phyloP scores from a whole-genome alignment of 2,329 filamentous ascomycete genomes.

The Exophiala xenobiotica region DNA sequence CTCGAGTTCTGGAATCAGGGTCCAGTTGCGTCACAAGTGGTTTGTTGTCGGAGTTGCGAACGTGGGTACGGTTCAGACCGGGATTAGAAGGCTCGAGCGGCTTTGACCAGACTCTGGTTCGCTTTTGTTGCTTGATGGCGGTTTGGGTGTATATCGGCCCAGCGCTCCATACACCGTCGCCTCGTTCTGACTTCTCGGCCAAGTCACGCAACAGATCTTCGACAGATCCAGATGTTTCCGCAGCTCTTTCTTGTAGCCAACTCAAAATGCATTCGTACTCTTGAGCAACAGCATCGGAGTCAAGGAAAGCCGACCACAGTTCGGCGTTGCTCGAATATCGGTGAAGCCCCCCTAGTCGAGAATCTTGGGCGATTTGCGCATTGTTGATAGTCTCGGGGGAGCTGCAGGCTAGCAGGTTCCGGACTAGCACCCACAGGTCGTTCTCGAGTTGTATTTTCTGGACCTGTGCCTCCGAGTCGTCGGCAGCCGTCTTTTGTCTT shows the following conservation, averaged over 20 bases:
- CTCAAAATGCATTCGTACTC: constrained; percentile 79
- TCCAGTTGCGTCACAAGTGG: constrained; percentile 83
- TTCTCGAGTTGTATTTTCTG: constrained; percentile 75
- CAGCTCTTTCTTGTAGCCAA: constrained; percentile 76
- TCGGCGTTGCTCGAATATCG: constrained; percentile 61
- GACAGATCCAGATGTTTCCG: constrained; percentile 66
- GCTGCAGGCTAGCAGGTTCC: constrained; percentile 71
- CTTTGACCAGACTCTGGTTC: constrained; percentile 66
- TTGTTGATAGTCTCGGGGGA: constrained; percentile 54
- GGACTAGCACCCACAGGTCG: constrained; percentile 67
- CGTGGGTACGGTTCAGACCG: constrained; percentile 52
- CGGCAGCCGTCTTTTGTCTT: constrained; percentile 31
- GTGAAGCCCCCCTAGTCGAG: constrained; percentile 46
- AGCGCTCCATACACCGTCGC: constrained; percentile 73
- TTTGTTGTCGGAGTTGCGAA: constrained; percentile 48
- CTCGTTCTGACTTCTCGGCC: constrained; percentile 72
- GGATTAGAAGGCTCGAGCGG: constrained; percentile 63
- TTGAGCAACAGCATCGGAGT: constrained; percentile 68
- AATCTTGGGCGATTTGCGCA: constrained; percentile 41
- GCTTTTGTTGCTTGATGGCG: constrained; percentile 86
- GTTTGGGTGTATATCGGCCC: constrained; percentile 92
- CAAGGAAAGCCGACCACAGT: constrained; percentile 72
- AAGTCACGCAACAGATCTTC: constrained; percentile 74
- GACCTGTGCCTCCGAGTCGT: constrained; percentile 43
- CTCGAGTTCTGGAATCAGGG: constrained; percentile 81